Conservation (phyloP, 1,139 yeast genomes). For the Hansenula anomala region DNA sequence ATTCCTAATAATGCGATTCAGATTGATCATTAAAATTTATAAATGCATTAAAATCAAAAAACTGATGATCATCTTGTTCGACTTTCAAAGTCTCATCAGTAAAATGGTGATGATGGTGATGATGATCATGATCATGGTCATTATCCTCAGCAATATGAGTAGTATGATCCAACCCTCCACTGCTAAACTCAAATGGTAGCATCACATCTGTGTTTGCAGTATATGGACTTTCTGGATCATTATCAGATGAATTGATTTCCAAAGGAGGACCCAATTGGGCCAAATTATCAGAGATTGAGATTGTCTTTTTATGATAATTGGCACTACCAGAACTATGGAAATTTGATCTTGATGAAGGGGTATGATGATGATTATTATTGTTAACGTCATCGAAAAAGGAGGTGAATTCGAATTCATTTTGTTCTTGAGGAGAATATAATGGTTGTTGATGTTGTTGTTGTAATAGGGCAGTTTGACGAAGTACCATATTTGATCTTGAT, state of each 20-base stretch:
- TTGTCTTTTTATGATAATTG: conserved; percentile 4
- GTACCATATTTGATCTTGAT: conserved; percentile 4
- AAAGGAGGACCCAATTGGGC: conserved; percentile 20
- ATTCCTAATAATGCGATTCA: not conserved
- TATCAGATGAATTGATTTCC: conserved; percentile 13
- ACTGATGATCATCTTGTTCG: conserved; percentile 5
- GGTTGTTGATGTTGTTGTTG: not conserved
- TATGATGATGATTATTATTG: not conserved
- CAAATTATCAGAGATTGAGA: conserved; percentile 9
- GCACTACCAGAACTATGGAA: too few relatives aligned
- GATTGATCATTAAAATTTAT: conserved; percentile 7
- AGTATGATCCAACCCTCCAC: conserved; percentile 3
- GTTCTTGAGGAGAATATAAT: not conserved
- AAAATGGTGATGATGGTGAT: too few relatives aligned
- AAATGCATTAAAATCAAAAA: conserved; percentile 21
- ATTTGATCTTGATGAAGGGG: conserved; percentile 6
- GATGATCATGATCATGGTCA: too few relatives aligned
- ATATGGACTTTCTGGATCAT: conserved; percentile 6
- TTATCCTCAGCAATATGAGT: not conserved
- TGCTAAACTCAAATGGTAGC: conserved; percentile 6
- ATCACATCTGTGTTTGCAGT: conserved; percentile 2
- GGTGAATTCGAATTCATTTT: conserved; percentile 1
- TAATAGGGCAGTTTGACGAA: not conserved
- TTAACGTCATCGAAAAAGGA: conserved; percentile 3
- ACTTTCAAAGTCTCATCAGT: conserved; percentile 1